Evolutionary conservation across 2,329 filamentous ascomycete species (phyloP).

Genomic region (Rhinocladiella similis): DNA sequence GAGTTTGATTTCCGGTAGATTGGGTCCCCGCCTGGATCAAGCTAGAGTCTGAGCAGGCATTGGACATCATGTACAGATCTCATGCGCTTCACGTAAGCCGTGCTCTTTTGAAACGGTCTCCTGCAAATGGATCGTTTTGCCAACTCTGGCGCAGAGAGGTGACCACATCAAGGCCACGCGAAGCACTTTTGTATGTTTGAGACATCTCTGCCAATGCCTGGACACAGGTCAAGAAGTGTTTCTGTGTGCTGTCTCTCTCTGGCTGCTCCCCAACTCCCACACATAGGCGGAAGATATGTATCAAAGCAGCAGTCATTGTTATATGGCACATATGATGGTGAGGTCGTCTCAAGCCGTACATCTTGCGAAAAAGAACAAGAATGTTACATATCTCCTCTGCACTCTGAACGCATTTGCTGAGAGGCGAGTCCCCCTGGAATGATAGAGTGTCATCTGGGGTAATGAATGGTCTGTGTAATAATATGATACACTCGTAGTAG

Average conservation of each 20-base stretch:
- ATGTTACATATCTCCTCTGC: conserved; percentile 7
- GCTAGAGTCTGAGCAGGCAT: background rate
- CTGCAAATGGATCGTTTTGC: conserved; percentile 10
- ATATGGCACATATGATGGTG: conserved; percentile 17
- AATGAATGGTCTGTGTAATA: conserved; percentile 50
- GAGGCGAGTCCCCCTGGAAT: background rate
- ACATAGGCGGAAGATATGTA: conserved; percentile 12
- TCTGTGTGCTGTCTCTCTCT: conserved; percentile 39
- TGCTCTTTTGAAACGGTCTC: conserved; percentile 11
- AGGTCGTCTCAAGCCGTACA: conserved; percentile 8
- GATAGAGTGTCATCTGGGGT: conserved; percentile 3
- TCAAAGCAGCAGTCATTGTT: conserved; percentile 14
- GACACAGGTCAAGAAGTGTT: conserved; percentile 34
- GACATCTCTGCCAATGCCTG: conserved; percentile 24
- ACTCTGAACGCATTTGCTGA: conserved; percentile 6
- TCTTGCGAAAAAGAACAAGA: conserved; percentile 2
- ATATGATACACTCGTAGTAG: conserved; percentile 53
- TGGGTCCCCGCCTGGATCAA: too few species aligned
- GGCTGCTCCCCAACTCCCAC: conserved; percentile 21
- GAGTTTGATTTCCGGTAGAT: too few species aligned
- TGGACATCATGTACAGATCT: background rate
- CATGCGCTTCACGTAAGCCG: background rate
- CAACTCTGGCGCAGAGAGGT: conserved; percentile 12
- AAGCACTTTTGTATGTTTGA: conserved; percentile 22
- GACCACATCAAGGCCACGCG: conserved; percentile 22